Percentiles rank a stretch among this genome's conserved stretches.
These are phyloP conservation scores for Dissophora ornata DNA, from an alignment of 192 early-diverging fungal genomes.

Conservation along the genomic window DNA sequence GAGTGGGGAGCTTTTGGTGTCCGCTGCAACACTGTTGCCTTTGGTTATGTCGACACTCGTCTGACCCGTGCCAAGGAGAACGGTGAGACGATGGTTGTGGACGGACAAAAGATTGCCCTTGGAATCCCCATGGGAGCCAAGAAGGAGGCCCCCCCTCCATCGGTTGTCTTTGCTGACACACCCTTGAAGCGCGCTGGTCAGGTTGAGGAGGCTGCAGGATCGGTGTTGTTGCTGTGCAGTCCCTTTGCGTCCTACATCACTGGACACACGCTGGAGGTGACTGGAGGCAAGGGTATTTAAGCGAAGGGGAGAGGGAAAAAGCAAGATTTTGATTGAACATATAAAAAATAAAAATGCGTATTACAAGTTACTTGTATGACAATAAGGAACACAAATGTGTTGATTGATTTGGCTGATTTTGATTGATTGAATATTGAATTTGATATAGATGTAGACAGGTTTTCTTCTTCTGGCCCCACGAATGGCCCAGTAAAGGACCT, in stretches of 20 bases:
- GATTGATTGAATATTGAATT: not conserved
- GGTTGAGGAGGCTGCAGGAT: constrained; percentile 71
- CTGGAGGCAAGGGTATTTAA: constrained; percentile 72
- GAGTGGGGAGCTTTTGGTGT: constrained; percentile 74
- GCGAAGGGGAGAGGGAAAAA: too few species aligned
- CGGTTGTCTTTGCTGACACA: constrained; percentile 58
- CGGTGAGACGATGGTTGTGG: constrained; percentile 68
- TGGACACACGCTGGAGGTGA: constrained; percentile 69
- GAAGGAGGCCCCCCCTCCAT: constrained; percentile 44
- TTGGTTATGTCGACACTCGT: constrained; percentile 72
- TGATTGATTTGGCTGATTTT: too few species aligned
- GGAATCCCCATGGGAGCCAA: constrained; percentile 66
- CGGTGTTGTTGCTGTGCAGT: constrained; percentile 66
- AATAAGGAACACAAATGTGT: too few species aligned
- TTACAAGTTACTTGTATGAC: not conserved
- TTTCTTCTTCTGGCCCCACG: constrained; percentile 53
- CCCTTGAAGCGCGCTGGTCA: constrained; percentile 67
- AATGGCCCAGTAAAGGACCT: constrained; percentile 48
- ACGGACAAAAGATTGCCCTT: constrained; percentile 69
- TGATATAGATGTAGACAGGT: constrained; percentile 34
- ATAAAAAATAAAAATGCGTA: not conserved
- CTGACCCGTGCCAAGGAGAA: constrained; percentile 73
- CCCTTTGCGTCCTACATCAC: constrained; percentile 69
- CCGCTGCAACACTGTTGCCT: constrained; percentile 72
- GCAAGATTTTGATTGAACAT: not conserved